Conservation (phyloP, 2,329 filamentous ascomycete genomes). For the Cladobotryum protrusum region DNA sequence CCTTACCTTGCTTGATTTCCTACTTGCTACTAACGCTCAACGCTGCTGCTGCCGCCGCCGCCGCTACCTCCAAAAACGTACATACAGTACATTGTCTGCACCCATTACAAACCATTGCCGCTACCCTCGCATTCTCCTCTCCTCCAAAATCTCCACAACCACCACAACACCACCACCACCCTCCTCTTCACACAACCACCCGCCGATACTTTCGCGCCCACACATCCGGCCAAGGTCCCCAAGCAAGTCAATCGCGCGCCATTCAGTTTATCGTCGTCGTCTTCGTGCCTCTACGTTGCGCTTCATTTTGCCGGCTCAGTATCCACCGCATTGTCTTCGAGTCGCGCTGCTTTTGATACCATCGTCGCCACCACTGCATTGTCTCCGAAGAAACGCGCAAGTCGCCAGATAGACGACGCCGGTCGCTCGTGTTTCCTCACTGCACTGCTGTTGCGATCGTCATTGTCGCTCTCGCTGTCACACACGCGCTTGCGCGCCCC, state of each 20-base stretch:
- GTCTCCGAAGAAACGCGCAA: slow-evolving; percentile 9
- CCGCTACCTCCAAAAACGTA: slow-evolving; percentile 5
- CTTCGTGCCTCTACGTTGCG: slow-evolving; percentile 6
- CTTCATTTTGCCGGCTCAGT: not conserved
- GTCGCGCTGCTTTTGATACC: slow-evolving; percentile 9
- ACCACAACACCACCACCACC: slow-evolving; percentile 18
- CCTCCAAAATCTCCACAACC: slow-evolving; percentile 15
- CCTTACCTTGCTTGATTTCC: too few relatives aligned
- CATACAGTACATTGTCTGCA: too few relatives aligned
- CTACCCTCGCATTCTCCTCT: slow-evolving; percentile 13
- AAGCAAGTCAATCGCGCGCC: slow-evolving; percentile 8
- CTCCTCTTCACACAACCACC: slow-evolving; percentile 12
- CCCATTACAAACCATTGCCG: slow-evolving; percentile 12
- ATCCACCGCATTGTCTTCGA: slow-evolving; percentile 1
- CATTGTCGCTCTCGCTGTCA: slow-evolving; percentile 8
- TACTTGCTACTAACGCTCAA: not conserved
- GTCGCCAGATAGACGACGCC: slow-evolving; percentile 7
- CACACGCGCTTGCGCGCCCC: slow-evolving; percentile 11
- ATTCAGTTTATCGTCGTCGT: not conserved
- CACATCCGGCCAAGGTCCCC: slow-evolving; percentile 17
- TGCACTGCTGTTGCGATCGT: slow-evolving; percentile 4
- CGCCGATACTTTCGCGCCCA: slow-evolving; percentile 12
- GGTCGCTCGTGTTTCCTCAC: slow-evolving; percentile 10
- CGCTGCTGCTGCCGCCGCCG: not conserved
- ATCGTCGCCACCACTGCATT: slow-evolving; percentile 7